Evolutionary conservation across 371 early-diverging fungal genomes (phyloP), one percentile per base, ranked within the genome.

Genomic region (Sporodiniella umbellata): DNA sequence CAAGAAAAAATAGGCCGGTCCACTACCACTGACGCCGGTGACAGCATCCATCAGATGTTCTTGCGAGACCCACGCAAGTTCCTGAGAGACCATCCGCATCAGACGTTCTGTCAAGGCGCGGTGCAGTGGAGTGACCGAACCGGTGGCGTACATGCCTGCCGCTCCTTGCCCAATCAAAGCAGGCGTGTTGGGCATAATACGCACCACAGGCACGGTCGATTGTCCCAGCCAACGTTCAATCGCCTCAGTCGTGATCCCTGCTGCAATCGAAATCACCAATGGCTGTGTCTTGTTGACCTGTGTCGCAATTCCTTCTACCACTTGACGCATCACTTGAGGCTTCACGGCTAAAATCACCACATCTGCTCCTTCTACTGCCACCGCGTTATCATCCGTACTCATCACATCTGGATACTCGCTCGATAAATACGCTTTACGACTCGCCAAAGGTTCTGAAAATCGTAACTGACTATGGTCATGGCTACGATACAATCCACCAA

Each of bases 101-200:
- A 94, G 72, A 10, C 66, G 70, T 50, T 84, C 85, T 15, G 91
- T 84, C 42, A 82, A 63, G 11, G 61, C 54, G 28, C 83, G 80
- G 55, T 93, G 93, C 18, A 60, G 62, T 0, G 49, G 62, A 4
- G 77, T 75, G 10, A 90, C 88, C 2, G 39, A 54, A 0, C 56
- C 42, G 18, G 80, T 79, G 0, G 92, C 92, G 63, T 75, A 92
- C 63, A 94, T 58, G 22, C 93, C 95, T 8, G 89, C 80, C 7
- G 94, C 94, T 33, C 96, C 96, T 68, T 93, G 89, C 24, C 79
- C 75, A 12, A 93, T 86, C 45, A 94, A 62, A 4, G 93, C 87
- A 24, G 96, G 96, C 30, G 96, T 96, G 66, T 96, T 96, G 55
- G 96, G 95, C 96, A 96, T 96, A 49, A 84, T 84, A 25, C 95